Conservation (phyloP, 768 basidiomycete genomes). For the Mycena metata region DNA sequence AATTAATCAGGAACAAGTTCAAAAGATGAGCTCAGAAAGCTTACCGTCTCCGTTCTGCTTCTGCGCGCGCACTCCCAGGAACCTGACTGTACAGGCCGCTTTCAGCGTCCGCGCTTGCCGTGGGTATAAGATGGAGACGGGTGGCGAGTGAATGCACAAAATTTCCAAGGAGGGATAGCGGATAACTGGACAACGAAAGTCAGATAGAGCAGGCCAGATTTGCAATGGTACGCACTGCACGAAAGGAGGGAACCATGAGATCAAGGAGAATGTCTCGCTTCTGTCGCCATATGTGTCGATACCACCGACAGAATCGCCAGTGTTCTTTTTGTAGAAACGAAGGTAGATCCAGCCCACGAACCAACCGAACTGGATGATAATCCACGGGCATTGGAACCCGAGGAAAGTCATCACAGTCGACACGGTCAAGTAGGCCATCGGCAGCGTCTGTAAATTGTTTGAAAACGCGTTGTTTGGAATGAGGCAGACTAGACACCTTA, state of each 20-base stretch:
- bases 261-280: conserved; percentile 95
- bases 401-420: conserved; percentile 88
- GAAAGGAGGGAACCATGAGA: conserved; percentile 97
- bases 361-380: conserved; percentile 99
- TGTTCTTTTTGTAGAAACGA: conserved; percentile 95
- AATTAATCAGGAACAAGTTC: conserved; percentile 23
- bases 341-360: conserved; percentile 96
- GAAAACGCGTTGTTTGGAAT: conserved; percentile 10
- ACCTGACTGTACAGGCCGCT: conserved; percentile 78
- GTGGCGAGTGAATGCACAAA: conserved; percentile 75
- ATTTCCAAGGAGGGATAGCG: conserved; percentile 76
- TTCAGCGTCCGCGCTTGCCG: conserved; percentile 75
- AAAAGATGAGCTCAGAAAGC: conserved; percentile 39
- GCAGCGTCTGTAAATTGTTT: conserved; percentile 73
- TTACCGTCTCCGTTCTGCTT: conserved; percentile 95
- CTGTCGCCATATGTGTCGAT: conserved; percentile 89
- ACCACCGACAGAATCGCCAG: conserved; percentile 72
- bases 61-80: conserved; percentile 92
- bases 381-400: conserved; percentile 91
- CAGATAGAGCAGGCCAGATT: conserved; percentile 10
- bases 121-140: conserved; percentile 82
- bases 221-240: conserved; percentile 75
- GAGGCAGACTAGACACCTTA: conserved; percentile 67
- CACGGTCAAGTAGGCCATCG: conserved; percentile 94
- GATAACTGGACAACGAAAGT: conserved; percentile 64